Evolutionary conservation across 768 basidiomycete genomes (phyloP).

Genomic region (Pleurotus salmoneostramineus): DNA sequence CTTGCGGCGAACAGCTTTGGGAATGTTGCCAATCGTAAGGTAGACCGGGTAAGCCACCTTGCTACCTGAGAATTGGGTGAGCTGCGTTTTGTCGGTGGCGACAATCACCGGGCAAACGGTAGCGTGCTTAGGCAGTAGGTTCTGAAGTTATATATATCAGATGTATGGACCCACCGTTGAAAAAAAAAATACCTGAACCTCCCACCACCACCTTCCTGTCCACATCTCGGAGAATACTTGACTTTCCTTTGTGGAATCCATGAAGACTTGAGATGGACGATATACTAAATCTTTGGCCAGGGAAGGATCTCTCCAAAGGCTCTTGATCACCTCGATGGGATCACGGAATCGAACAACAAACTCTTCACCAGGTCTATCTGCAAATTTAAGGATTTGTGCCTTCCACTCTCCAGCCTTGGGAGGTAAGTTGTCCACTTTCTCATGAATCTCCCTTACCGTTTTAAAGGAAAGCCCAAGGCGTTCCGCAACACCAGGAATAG

Average conservation of each 20-base stretch:
- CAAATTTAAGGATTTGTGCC: neutral
- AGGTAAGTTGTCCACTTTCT: no score
- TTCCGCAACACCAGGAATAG: no score
- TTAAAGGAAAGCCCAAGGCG: no score
- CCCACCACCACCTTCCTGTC: conserved; percentile 32
- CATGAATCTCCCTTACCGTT: no score
- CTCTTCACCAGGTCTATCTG: neutral
- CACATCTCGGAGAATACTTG: conserved; percentile 30
- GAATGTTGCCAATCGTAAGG: conserved; percentile 35
- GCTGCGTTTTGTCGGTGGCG: conserved; percentile 32
- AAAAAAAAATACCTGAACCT: conserved; percentile 24
- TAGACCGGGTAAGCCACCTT: conserved; percentile 42
- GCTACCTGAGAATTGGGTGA: conserved; percentile 29
- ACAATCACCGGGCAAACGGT: conserved; percentile 34
- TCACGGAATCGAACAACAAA: conserved; percentile 11
- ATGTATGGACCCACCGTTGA: neutral
- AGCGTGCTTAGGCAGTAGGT: conserved; percentile 17
- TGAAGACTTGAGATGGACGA: conserved; percentile 20
- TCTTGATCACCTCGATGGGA: conserved; percentile 23
- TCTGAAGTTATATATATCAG: neutral
- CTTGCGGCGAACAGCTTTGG: conserved; percentile 25
- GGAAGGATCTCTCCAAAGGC: conserved; percentile 24
- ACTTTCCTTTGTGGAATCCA: conserved; percentile 12
- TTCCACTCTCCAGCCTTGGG: neutral
- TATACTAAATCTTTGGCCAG: conserved; percentile 22